A percentile compares a stretch with the other conserved stretches of the same genome.
phyloP scores from a whole-genome alignment of 2,329 filamentous ascomycete species.

The Verticillium nubilum region DNA sequence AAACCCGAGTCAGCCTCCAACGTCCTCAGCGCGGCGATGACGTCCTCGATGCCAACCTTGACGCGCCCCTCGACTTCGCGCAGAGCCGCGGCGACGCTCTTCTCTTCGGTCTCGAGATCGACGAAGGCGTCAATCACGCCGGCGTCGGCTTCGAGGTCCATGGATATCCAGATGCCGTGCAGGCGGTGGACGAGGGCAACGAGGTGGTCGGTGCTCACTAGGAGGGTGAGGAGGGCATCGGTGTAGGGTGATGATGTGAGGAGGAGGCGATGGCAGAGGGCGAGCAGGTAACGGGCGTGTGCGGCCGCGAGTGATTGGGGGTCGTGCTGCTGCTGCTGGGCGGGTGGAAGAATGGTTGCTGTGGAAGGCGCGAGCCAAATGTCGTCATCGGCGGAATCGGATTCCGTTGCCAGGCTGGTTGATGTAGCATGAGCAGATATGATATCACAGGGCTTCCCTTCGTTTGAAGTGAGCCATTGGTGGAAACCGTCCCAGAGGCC shows the following conservation, averaged over 20 bases:
- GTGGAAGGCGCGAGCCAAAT: conserved; percentile 32
- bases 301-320: conserved; percentile 79
- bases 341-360: conserved; percentile 13
- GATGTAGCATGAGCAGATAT: not conserved
- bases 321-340: conserved; percentile 51
- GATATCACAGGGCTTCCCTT: conserved; percentile 11
- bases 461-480: conserved; percentile 58
- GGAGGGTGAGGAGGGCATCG: conserved; percentile 57
- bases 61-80: conserved; percentile 58
- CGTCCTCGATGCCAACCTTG: conserved; percentile 60
- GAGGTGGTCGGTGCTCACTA: conserved; percentile 75
- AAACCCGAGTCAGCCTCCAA: conserved; percentile 40
- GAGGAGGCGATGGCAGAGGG: conserved; percentile 61
- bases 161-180: conserved; percentile 67
- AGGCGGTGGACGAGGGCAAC: conserved; percentile 72
- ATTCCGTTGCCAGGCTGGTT: not conserved
- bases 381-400: conserved; percentile 29
- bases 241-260: conserved; percentile 61
- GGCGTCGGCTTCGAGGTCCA: conserved; percentile 77
- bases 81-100: conserved; percentile 60
- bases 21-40: conserved; percentile 50
- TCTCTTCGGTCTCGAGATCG: conserved; percentile 67
- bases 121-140: conserved; percentile 73
- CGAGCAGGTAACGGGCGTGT: conserved; percentile 70
- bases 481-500: conserved; percentile 78